Percentiles rank a stretch among this genome's conserved stretches.
Conservation (phyloP, 176 grass and related monocot genomes). For the Oryza australiensis region DNA sequence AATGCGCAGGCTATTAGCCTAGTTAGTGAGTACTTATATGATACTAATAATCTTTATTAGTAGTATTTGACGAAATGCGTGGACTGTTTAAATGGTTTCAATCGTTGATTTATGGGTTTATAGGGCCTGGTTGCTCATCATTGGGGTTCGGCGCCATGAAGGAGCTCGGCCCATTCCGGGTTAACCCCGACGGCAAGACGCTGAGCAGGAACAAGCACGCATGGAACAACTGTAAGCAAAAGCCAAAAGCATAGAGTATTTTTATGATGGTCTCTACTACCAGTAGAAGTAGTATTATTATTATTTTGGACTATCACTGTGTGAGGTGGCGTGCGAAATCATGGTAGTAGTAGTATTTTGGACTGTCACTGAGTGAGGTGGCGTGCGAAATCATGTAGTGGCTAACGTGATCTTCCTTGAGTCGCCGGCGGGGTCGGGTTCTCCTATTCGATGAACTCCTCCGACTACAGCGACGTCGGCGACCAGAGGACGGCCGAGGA, state of each 20-base stretch:
- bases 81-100: too few species aligned
- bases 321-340: not conserved
- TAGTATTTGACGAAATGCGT: too few species aligned
- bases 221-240: conserved; percentile 47
- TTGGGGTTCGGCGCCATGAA: conserved; percentile 50
- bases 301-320: not conserved
- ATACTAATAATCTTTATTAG: too few species aligned
- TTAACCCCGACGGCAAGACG: conserved; percentile 45
- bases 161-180: conserved; percentile 59
- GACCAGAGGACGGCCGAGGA: conserved; percentile 36
- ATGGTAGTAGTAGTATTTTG: not conserved
- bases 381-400: conserved; percentile 26
- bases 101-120: too few species aligned
- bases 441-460: conserved; percentile 39
- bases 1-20: too few species aligned
- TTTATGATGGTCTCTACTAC: too few species aligned
- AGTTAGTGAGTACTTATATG: too few species aligned
- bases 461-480: conserved; percentile 28
- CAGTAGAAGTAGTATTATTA: too few species aligned
- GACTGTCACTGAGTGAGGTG: too few species aligned
- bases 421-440: conserved; percentile 54
- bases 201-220: conserved; percentile 44
- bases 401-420: conserved; percentile 58
- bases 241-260: not conserved
- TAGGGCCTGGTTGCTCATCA: conserved; percentile 54